Evolutionary conservation across 1,284 basidiomycete species (phyloP).

Genomic region (Sanghuangporus weigelae): DNA sequence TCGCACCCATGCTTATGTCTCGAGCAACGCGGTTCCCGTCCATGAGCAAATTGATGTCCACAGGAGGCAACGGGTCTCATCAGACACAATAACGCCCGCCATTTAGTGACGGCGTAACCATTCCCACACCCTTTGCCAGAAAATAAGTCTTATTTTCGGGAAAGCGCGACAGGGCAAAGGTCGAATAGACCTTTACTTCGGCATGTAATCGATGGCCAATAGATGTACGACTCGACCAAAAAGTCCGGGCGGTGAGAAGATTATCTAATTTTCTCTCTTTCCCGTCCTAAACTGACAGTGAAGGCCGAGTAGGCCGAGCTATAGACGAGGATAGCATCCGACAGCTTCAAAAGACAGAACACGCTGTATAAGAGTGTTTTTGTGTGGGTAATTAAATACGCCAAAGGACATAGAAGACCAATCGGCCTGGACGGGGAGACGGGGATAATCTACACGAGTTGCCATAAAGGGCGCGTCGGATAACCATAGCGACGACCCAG

Average conservation of each 20-base stretch:
- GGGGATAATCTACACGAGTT: not conserved
- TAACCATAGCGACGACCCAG: constrained; percentile 16
- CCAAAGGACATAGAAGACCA: not conserved
- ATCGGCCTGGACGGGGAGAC: constrained; percentile 13
- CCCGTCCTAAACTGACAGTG: not conserved
- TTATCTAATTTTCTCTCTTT: not conserved
- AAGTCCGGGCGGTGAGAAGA: not conserved
- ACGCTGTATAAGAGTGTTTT: not conserved
- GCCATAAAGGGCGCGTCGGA: not conserved
- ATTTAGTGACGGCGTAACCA: not conserved
- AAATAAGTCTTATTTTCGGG: not conserved
- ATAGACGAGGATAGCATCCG: not conserved
- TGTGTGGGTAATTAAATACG: not conserved
- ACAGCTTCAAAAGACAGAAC: not conserved
- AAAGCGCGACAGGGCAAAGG: not conserved
- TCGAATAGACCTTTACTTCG: not conserved
- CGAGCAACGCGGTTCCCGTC: not conserved
- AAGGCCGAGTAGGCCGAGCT: not conserved
- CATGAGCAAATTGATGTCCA: not conserved
- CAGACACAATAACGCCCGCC: not conserved
- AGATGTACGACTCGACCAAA: not conserved
- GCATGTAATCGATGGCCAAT: not conserved
- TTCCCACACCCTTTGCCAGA: not conserved
- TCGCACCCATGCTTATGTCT: not conserved
- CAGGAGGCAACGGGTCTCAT: not conserved